Evolutionary conservation across 805 yeast species (phyloP).

Genomic region (Starmera quercuum): DNA sequence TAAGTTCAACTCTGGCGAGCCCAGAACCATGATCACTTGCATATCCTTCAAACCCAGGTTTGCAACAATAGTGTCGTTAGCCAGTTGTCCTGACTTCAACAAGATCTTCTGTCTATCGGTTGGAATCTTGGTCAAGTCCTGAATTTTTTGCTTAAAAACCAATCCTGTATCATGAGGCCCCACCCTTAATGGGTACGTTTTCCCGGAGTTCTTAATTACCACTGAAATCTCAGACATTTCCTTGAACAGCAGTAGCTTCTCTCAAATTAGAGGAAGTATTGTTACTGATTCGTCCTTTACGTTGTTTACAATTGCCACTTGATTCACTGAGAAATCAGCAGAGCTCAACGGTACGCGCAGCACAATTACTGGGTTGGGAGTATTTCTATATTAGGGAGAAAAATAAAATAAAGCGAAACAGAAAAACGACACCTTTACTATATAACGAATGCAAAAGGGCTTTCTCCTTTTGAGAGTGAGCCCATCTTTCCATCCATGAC

Average conservation of each 20-base stretch:
- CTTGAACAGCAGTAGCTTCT: background rate
- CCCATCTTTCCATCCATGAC: too few relatives aligned
- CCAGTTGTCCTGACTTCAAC: conserved; percentile 81
- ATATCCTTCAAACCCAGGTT: conserved; percentile 53
- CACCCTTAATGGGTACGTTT: conserved; percentile 42
- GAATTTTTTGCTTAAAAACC: conserved; percentile 60
- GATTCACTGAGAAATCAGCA: too few relatives aligned
- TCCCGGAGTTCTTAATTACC: conserved; percentile 61
- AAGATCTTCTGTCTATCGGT: conserved; percentile 83
- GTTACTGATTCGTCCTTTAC: background rate
- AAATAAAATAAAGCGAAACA: background rate
- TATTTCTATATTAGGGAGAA: background rate
- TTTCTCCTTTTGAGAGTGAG: too few relatives aligned
- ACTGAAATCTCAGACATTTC: conserved; percentile 15
- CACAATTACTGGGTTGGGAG: background rate
- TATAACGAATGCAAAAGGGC: too few relatives aligned
- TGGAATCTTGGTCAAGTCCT: conserved; percentile 74
- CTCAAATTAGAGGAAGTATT: background rate
- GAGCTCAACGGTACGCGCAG: too few relatives aligned
- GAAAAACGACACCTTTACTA: too few relatives aligned
- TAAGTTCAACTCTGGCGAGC: conserved; percentile 71
- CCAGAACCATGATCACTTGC: conserved; percentile 79
- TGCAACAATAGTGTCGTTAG: conserved; percentile 46
- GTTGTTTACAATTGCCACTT: background rate
- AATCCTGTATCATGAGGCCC: conserved; percentile 30